phyloP scores from a whole-genome alignment of 257 asterid species.

The Cynanchum wilfordii region DNA sequence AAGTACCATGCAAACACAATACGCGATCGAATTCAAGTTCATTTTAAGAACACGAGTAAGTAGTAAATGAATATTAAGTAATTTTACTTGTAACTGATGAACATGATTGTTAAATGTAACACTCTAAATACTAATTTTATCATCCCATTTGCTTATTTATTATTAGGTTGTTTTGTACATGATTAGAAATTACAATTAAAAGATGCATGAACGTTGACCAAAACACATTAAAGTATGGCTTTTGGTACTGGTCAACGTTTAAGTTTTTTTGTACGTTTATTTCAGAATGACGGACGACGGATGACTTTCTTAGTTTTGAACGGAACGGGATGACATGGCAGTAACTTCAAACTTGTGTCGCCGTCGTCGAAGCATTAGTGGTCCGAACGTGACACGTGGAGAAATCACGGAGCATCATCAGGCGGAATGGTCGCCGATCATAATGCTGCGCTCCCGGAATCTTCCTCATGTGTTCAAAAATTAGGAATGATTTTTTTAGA shows the following conservation, averaged over 20 bases:
- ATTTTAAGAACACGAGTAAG: too few species aligned
- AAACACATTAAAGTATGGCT: not conserved
- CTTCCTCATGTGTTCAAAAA: not conserved
- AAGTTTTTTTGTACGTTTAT: too few species aligned
- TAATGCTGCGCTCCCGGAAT: not conserved
- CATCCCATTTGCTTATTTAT: too few species aligned
- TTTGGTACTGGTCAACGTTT: not conserved
- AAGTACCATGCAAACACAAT: too few species aligned
- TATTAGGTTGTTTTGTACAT: too few species aligned
- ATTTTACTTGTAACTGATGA: too few species aligned
- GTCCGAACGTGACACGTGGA: not conserved
- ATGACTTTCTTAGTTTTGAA: not conserved
- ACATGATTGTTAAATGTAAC: too few species aligned
- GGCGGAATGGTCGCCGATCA: not conserved
- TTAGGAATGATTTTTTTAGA: not conserved
- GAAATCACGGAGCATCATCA: slow-evolving; percentile 5
- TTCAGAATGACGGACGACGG: not conserved
- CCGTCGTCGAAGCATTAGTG: not conserved
- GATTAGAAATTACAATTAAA: too few species aligned
- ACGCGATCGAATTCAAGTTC: too few species aligned
- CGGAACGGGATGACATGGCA: too few species aligned
- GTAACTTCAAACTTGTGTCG: not conserved
- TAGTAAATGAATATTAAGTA: too few species aligned
- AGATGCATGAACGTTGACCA: slow-evolving; percentile 3
- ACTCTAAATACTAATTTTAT: too few species aligned